Evolutionary conservation across 345 rosid genomes (phyloP).

Genomic region (Eucalyptus rudis): DNA sequence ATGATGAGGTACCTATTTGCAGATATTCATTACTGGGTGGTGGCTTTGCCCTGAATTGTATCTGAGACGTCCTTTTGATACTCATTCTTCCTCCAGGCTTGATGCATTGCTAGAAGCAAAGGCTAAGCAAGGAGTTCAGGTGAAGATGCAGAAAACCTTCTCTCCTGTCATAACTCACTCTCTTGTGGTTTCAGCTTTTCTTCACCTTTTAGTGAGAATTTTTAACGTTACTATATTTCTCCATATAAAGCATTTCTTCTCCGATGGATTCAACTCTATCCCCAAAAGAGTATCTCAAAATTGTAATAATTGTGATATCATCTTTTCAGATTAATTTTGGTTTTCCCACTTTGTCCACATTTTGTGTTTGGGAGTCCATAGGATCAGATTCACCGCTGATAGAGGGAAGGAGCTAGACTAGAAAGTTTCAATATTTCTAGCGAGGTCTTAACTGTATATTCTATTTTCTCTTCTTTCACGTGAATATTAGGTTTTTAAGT

Average conservation of each 20-base stretch:
- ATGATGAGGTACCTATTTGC: not conserved
- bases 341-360: not conserved
- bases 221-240: not conserved
- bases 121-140: conserved; percentile 91
- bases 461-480: not conserved
- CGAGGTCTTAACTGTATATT: not conserved
- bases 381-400: not conserved
- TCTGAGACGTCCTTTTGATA: conserved; percentile 78
- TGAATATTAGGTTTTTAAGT: not conserved
- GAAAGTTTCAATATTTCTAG: not conserved
- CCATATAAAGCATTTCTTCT: not conserved
- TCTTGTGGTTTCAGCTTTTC: not conserved
- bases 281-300: not conserved
- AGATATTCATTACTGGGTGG: conserved; percentile 96
- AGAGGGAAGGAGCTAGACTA: not conserved
- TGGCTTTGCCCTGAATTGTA: conserved; percentile 96
- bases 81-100: conserved; percentile 44
- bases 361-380: not conserved
- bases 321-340: not conserved
- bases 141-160: not conserved
- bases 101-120: conserved; percentile 73
- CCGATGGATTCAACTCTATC: not conserved
- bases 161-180: not conserved
- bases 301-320: not conserved
- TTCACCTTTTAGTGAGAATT: not conserved